Conservation (phyloP, 768 basidiomycete species). For the Suillus brevipes region DNA sequence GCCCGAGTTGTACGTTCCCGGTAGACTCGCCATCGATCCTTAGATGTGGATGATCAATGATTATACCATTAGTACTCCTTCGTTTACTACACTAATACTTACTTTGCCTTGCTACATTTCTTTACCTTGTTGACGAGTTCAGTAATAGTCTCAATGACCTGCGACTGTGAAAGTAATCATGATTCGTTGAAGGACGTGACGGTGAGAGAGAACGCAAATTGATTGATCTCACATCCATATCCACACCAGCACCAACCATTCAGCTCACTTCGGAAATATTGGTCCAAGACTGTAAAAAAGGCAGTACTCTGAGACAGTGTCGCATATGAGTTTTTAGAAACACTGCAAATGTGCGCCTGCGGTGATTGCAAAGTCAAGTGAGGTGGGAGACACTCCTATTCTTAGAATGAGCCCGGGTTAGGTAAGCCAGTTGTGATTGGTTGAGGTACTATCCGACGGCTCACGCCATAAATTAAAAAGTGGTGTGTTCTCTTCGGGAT, state of each 20-base stretch:
- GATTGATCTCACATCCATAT: background rate
- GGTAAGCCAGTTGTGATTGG: conserved; percentile 28
- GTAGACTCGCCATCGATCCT: background rate
- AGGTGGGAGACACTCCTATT: background rate
- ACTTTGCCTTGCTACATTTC: background rate
- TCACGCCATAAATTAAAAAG: conserved; percentile 27
- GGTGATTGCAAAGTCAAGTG: no score
- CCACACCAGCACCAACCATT: background rate
- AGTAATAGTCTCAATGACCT: background rate
- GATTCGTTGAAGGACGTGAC: no score
- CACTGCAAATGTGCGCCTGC: no score
- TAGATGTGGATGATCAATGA: background rate
- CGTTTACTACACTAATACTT: background rate
- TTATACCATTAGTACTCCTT: background rate
- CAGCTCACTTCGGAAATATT: background rate
- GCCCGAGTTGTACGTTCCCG: background rate
- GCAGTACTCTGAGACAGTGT: background rate
- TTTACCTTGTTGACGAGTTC: background rate
- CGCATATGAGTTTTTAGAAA: no score
- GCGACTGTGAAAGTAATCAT: no score
- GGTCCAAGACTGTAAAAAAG: background rate
- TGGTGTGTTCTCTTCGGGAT: conserved; percentile 2
- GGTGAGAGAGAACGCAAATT: no score
- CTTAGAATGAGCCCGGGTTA: background rate
- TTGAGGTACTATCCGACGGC: conserved; percentile 4